Evolutionary conservation across 2,329 filamentous ascomycete genomes (phyloP).

Genomic region (Verticillium zaregamsianum): DNA sequence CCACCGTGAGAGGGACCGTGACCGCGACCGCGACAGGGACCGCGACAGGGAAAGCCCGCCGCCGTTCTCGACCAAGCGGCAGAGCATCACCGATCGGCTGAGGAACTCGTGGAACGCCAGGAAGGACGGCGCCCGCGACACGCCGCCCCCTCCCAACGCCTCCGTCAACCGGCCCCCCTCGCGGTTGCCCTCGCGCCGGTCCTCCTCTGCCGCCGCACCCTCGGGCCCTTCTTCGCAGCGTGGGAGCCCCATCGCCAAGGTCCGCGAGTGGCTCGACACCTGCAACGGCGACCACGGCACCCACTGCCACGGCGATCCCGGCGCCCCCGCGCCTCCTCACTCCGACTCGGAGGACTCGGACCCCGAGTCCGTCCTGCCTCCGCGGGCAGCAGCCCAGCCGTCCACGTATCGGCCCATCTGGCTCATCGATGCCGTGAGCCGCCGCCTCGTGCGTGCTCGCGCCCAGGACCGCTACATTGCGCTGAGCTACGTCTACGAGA

Average conservation of each 20-base stretch:
- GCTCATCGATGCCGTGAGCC: constrained; percentile 36
- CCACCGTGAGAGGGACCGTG: constrained; percentile 10
- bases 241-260: constrained; percentile 30
- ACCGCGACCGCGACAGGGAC: constrained; percentile 6
- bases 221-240: constrained; percentile 13
- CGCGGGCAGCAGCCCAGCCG: neutral
- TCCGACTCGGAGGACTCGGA: constrained; percentile 1
- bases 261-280: constrained; percentile 38
- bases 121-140: constrained; percentile 10
- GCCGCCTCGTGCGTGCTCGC: constrained; percentile 32
- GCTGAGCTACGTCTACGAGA: constrained; percentile 42
- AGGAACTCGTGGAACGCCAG: constrained; percentile 18
- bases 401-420: constrained; percentile 33
- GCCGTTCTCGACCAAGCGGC: constrained; percentile 26
- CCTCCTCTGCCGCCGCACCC: constrained; percentile 6
- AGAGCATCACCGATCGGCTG: constrained; percentile 36
- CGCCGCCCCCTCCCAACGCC: constrained; percentile 6
- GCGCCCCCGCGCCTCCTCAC: constrained; percentile 15
- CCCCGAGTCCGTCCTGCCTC: neutral
- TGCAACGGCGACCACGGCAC: constrained; percentile 36
- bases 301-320: constrained; percentile 28
- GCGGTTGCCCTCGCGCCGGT: constrained; percentile 6
- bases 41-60: constrained; percentile 16
- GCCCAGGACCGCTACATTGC: constrained; percentile 36
- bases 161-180: neutral